Evolutionary conservation across 2,329 filamentous ascomycete species (phyloP).

Genomic region (Cordyceps javanica): DNA sequence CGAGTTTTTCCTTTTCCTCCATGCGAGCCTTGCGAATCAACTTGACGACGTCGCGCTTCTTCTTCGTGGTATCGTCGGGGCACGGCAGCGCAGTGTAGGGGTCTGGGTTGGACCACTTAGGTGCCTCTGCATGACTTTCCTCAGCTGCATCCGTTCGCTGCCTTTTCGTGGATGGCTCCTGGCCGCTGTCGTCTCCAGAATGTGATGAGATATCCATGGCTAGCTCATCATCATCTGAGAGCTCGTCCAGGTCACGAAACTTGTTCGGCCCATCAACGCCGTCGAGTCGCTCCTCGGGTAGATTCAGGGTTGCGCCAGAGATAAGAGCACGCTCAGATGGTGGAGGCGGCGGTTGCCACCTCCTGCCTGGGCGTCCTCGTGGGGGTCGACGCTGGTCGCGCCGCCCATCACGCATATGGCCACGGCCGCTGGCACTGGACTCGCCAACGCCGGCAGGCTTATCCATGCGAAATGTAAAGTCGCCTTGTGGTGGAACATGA

Average conservation of each 20-base stretch:
- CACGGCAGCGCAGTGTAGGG: slow-evolving; percentile 86
- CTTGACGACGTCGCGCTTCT: slow-evolving; percentile 82
- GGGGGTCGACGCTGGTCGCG: slow-evolving; percentile 21
- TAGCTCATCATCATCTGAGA: slow-evolving; percentile 58
- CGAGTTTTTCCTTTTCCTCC: slow-evolving; percentile 42
- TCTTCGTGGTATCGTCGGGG: slow-evolving; percentile 62
- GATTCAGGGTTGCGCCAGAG: slow-evolving; percentile 33
- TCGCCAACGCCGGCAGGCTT: slow-evolving; percentile 44
- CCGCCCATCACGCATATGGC: slow-evolving; percentile 18
- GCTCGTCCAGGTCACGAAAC: slow-evolving; percentile 49
- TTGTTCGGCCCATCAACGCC: slow-evolving; percentile 41
- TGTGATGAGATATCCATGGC: slow-evolving; percentile 55
- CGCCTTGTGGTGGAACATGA: slow-evolving; percentile 33
- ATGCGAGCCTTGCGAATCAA: slow-evolving; percentile 85
- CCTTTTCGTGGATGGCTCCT: slow-evolving; percentile 35
- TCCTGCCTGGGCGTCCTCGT: slow-evolving; percentile 20
- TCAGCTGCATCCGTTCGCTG: slow-evolving; percentile 22
- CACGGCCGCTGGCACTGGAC: slow-evolving; percentile 15
- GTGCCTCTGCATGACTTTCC: slow-evolving; percentile 40
- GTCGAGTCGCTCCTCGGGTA: slow-evolving; percentile 41
- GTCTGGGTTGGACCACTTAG: slow-evolving; percentile 94
- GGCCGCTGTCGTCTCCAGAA: slow-evolving; percentile 24
- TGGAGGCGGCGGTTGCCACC: slow-evolving; percentile 33
- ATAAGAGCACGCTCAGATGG: slow-evolving; percentile 46
- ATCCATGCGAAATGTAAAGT: slow-evolving; percentile 52